A percentile compares a stretch with the other conserved stretches of the same genome.
Conservation (phyloP, 495 filamentous ascomycete species). For the Penicillium desertorum region DNA sequence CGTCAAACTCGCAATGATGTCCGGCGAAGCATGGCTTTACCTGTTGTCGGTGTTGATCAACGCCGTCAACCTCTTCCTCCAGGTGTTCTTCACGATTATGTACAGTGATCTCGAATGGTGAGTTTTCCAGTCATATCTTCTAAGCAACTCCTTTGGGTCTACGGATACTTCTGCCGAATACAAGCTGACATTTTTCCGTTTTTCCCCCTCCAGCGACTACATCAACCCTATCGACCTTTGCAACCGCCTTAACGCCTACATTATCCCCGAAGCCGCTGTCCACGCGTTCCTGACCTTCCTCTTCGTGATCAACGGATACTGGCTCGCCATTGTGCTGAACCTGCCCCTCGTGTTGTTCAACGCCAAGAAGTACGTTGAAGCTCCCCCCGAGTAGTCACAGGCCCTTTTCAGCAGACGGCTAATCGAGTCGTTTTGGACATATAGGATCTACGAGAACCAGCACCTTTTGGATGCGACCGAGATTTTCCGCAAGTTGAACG, state of each 20-base stretch:
- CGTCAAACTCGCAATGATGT: conserved; percentile 64
- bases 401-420: conserved; percentile 4
- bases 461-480: conserved; percentile 97
- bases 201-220: conserved; percentile 71
- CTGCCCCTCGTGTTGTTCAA: conserved; percentile 91
- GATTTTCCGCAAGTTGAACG: conserved; percentile 98
- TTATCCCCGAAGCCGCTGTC: conserved; percentile 96
- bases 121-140: conserved; percentile 30
- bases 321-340: conserved; percentile 90
- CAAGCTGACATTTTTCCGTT: conserved; percentile 19
- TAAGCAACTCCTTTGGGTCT: background rate
- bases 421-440: conserved; percentile 7
- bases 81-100: conserved; percentile 99
- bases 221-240: conserved; percentile 99
- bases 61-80: conserved; percentile 99
- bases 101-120: conserved; percentile 98
- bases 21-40: conserved; percentile 99
- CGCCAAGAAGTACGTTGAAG: conserved; percentile 79
- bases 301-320: conserved; percentile 99
- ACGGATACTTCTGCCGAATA: conserved; percentile 12
- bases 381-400: conserved; percentile 1
- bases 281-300: conserved; percentile 92
- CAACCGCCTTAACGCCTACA: conserved; percentile 99
- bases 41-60: conserved; percentile 98
- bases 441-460: conserved; percentile 92